phyloP scores from a whole-genome alignment of 2,329 filamentous ascomycete genomes.

The Thelonectria blattea region DNA sequence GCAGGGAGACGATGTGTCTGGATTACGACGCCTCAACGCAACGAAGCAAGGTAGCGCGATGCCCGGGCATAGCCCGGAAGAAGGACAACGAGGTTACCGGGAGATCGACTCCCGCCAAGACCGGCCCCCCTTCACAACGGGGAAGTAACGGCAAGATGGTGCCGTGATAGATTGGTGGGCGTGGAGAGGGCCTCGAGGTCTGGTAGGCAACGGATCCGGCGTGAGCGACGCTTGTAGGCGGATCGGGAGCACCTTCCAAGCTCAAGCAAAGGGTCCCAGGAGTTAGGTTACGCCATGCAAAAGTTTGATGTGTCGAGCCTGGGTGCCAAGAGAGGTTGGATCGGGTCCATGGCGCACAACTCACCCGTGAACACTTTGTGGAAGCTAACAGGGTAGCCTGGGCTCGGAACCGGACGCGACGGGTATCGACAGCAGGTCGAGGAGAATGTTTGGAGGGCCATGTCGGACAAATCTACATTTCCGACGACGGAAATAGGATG shows the following conservation, averaged over 20 bases:
- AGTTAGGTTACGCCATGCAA: slow-evolving; percentile 26
- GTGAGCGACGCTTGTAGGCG: not conserved
- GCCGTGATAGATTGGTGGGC: not conserved
- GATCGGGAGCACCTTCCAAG: not conserved
- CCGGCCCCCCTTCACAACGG: slow-evolving; percentile 5
- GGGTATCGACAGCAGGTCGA: not conserved
- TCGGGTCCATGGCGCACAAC: slow-evolving; percentile 1
- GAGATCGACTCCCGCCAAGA: not conserved
- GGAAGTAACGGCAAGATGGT: slow-evolving; percentile 6
- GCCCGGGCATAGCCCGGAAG: not conserved
- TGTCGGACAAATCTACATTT: not conserved
- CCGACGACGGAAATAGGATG: slow-evolving; percentile 10
- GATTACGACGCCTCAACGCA: not conserved
- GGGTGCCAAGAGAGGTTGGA: slow-evolving; percentile 3
- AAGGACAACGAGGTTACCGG: not conserved
- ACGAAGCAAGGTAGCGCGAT: not conserved
- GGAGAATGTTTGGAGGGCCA: not conserved
- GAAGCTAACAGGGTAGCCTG: not conserved
- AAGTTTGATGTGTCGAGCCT: slow-evolving; percentile 22
- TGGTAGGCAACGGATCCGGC: not conserved
- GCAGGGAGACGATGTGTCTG: slow-evolving; percentile 33
- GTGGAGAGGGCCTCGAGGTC: not conserved
- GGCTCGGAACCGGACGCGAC: not conserved
- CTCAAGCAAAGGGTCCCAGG: not conserved
- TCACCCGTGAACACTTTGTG: not conserved